These are phyloP conservation scores for Penicillium maclennaniae DNA, from an alignment of 495 filamentous ascomycete genomes.

Conservation along the genomic window DNA sequence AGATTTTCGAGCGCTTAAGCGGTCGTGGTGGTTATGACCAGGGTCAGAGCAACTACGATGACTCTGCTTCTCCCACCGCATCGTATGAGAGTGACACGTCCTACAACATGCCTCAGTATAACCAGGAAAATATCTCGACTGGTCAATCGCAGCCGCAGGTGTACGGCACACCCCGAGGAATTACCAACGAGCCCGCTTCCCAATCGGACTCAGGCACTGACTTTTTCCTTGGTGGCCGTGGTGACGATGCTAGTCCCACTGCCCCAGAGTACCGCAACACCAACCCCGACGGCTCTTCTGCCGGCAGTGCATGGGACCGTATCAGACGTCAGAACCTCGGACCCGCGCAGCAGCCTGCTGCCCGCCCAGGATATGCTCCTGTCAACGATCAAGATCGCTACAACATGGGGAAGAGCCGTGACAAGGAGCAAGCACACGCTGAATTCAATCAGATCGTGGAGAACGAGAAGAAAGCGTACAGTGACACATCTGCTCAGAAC, in stretches of 20 bases:
- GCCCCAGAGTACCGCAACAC: conserved; percentile 32
- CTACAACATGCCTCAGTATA: neutral
- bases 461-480: conserved; percentile 29
- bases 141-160: neutral
- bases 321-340: conserved; percentile 31
- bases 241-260: conserved; percentile 41
- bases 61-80: neutral
- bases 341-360: conserved; percentile 5
- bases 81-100: conserved; percentile 4
- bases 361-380: conserved; percentile 5
- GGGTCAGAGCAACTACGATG: conserved; percentile 5
- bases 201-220: conserved; percentile 4
- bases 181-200: conserved; percentile 4
- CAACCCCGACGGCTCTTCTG: conserved; percentile 10
- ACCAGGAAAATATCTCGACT: neutral
- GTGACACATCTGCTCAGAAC: conserved; percentile 10
- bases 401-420: conserved; percentile 15
- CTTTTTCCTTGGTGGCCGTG: conserved; percentile 27
- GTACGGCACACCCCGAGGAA: neutral
- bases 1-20: conserved; percentile 4
- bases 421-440: conserved; percentile 35
- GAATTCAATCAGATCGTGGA: conserved; percentile 44
- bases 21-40: neutral
- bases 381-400: conserved; percentile 7
- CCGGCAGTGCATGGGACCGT: conserved; percentile 42